Base-by-base conservation (phyloP, 108 stramenopile genomes). In the Cyclostephanos tholiformis region DNA sequence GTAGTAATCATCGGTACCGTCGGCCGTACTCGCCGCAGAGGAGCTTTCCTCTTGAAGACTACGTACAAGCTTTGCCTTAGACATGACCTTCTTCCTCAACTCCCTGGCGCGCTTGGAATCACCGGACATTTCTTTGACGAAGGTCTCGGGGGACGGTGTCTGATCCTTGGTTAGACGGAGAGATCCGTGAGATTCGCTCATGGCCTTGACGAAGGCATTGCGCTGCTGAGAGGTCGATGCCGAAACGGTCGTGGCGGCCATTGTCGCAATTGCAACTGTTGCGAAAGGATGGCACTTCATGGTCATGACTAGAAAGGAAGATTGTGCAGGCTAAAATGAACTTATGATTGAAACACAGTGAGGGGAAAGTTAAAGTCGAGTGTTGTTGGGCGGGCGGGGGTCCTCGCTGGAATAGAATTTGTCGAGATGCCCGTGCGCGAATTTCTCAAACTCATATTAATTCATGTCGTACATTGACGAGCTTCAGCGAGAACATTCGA, bases 1-100 rank as follows among this genome's bases (percentile, higher is more conserved):
- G 65, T 36, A 74, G 41, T 57, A 64, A 39, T 74, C 74, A 43
- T 74, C 74, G 19, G 74, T 48, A 16, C 74, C 74, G 12, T 74
- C 60, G 17, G 46, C 52, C 0, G 41, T 25, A 26, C 26, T 30
- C 11, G 49, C 65, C 36, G 27, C 19, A 9, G 43, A 23, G 14
- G 43, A 19, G 41, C 63, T 39, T 30, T 29, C 57, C 5, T n/a
- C 14, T 8, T 25, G 23, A 55, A 27, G 26, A 60, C 30, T 38
- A 29, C 49, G 48, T 0, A 43, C 22, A 30, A 3, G 44, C 39
- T 39, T 65, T 2, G 64, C 49, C 65, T 67, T 67, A 50, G 30
- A 23, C 32, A 67, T 35, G 26, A 67, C 29, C 51, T 67, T 67
- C 32, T 52, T 67, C 14, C 50, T 25, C 26, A 67, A 35, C 48